phyloP scores from a whole-genome alignment of 768 basidiomycete species.

The Pisolithus tinctorius region DNA sequence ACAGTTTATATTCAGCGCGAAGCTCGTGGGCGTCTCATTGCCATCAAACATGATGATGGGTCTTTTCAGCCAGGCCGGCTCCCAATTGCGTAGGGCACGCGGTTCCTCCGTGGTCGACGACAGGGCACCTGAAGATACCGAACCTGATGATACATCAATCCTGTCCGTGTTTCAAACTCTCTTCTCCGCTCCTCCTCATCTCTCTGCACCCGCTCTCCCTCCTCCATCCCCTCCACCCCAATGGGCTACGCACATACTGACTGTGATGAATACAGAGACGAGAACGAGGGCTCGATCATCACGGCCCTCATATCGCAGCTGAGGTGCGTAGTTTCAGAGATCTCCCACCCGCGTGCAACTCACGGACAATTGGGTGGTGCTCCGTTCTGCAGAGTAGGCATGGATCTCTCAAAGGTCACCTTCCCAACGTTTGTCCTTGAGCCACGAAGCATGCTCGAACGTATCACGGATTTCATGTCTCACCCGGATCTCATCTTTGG shows the following conservation, averaged over 20 bases:
- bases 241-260: conserved; percentile 30
- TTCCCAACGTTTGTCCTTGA: conserved; percentile 95
- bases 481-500: conserved; percentile 97
- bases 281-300: conserved; percentile 90
- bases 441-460: conserved; percentile 94
- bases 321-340: conserved; percentile 38
- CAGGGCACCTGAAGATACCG: conserved; percentile 72
- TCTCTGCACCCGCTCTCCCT: conserved; percentile 28
- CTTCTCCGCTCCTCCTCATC: conserved; percentile 6
- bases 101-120: conserved; percentile 53
- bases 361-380: too few species aligned
- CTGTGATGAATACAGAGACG: conserved; percentile 55
- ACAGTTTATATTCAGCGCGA: neutral
- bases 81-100: conserved; percentile 62
- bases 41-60: conserved; percentile 53
- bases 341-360: too few species aligned
- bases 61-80: conserved; percentile 65
- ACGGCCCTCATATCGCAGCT: conserved; percentile 84
- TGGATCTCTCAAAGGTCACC: conserved; percentile 94
- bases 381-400: conserved; percentile 67
- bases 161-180: conserved; percentile 47
- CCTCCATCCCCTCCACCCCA: neutral
- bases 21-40: neutral
- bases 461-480: conserved; percentile 99
- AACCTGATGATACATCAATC: conserved; percentile 87